A percentile compares a stretch with the other conserved stretches of the same genome.
phyloP scores from a whole-genome alignment of 345 rosid species.

The Euclidium syriacum region DNA sequence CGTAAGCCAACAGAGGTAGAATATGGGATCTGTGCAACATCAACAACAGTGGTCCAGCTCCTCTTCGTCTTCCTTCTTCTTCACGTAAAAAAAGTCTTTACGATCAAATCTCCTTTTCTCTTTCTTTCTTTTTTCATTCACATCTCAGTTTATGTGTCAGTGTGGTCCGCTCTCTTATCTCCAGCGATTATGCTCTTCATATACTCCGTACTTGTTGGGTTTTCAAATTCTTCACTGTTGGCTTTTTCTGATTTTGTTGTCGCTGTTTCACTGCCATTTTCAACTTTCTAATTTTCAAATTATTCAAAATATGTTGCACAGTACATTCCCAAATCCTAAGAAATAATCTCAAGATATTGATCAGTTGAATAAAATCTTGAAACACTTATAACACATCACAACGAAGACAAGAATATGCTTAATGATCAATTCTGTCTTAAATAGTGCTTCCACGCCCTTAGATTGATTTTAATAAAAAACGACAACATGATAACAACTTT shows the following conservation, averaged over 20 bases:
- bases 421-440: constrained; percentile 2
- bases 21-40: not conserved
- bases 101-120: not conserved
- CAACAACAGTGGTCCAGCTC: constrained; percentile 27
- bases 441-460: constrained; percentile 7
- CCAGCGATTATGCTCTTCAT: constrained; percentile 15
- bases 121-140: constrained; percentile 13
- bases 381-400: constrained; percentile 4
- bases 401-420: constrained; percentile 2
- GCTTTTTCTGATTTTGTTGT: constrained; percentile 15
- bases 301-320: constrained; percentile 6
- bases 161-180: constrained; percentile 26
- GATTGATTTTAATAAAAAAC: constrained; percentile 11
- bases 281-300: constrained; percentile 24
- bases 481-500: constrained; percentile 29
- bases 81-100: not conserved
- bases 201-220: not conserved
- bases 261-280: constrained; percentile 19
- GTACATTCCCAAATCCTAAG: not conserved
- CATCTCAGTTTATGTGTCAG: constrained; percentile 24
- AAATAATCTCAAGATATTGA: not conserved
- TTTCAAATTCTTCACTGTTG: constrained; percentile 17
- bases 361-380: not conserved
- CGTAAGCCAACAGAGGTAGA: not conserved
- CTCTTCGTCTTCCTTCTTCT: not conserved